phyloP scores from a whole-genome alignment of 208 protist species.

The Crithidia mellificae region DNA sequence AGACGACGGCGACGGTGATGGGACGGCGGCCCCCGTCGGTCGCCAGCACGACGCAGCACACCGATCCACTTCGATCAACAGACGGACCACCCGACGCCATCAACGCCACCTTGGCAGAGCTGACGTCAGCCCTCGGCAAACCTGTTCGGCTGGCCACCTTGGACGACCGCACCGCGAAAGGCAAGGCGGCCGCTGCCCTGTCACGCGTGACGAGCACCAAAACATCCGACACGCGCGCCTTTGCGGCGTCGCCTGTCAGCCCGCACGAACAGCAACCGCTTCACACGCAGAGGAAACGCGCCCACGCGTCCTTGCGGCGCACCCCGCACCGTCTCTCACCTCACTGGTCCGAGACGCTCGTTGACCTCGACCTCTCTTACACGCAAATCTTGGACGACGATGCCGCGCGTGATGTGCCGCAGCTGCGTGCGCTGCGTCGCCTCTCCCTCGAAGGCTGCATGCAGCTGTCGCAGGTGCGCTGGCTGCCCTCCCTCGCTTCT shows the following conservation, averaged over 20 bases:
- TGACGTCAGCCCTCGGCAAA: neutral
- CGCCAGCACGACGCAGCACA: conserved; percentile 2
- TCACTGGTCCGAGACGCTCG: conserved; percentile 41
- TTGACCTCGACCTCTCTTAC: conserved; percentile 61
- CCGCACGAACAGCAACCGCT: no score
- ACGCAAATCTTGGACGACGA: conserved; percentile 45
- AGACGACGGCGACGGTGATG: neutral
- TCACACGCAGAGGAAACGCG: no score
- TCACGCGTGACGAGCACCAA: neutral
- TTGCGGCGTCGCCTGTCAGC: neutral
- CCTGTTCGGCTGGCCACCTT: neutral
- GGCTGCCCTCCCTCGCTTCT: conserved; percentile 30
- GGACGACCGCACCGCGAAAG: neutral
- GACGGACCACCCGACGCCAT: neutral
- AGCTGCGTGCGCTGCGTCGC: conserved; percentile 32
- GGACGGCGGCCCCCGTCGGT: neutral
- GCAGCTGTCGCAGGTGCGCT: conserved; percentile 36
- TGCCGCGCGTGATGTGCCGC: conserved; percentile 42
- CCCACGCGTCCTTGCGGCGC: no score
- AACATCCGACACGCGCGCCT: no score
- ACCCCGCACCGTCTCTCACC: neutral
- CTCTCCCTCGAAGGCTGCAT: conserved; percentile 62
- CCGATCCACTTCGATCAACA: neutral
- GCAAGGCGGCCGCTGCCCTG: neutral
- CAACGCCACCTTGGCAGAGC: conserved; percentile 3